Base-by-base conservation (phyloP, 495 filamentous ascomycete genomes). In the Podospora comata region DNA sequence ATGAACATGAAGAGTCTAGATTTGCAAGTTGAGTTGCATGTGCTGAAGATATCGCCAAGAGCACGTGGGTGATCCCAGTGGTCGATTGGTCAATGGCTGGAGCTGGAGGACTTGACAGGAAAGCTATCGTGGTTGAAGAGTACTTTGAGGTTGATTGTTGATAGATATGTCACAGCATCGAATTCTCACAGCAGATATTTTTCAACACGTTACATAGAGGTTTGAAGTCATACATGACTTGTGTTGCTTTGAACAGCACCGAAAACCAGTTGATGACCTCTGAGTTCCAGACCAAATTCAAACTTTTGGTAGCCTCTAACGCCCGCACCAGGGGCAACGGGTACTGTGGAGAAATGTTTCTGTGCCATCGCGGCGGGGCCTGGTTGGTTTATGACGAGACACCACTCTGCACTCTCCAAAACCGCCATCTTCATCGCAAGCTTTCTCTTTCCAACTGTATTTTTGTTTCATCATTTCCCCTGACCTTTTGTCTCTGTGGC, bases 401-500 rank as follows among this genome's bases (percentile, higher is more conserved):
- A 15, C 32, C 9, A n/a, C 11, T n/a, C 13, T 16, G 23, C 4
- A 48, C 18, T 28, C 3, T 23, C 26, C 32, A 32, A 32, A 48
- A 6, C 9, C 6, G 9, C 39, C 39, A 48, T 48, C 16, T 11
- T 48, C 32, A 32, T 63, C 27, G 61, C 32, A 32, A 19, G 28
- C 20, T 34, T 5, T 32, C 23, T 32, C 30, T 32, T 32, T 32
- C 28, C n/a, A 5, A 44, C 32, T 63, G 3, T 16, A 7, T 44
- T 44, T 63, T 48, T 13, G 30, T 63, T 48, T 63, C 27, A n/a
- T 63, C 2, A 90, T 85, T 75, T 84, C 88, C 60, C 3, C 30
- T 3, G 30, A 6, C 30, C 7, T 32, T 32, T 32, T 32, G 4
- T 32, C 30, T 32, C 30, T 32, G 30, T 32, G 30, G 7, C 7